A percentile compares a stretch with the other conserved stretches of the same genome.
phyloP scores from a whole-genome alignment of 805 yeast species.

The Suhomyces sp. region DNA sequence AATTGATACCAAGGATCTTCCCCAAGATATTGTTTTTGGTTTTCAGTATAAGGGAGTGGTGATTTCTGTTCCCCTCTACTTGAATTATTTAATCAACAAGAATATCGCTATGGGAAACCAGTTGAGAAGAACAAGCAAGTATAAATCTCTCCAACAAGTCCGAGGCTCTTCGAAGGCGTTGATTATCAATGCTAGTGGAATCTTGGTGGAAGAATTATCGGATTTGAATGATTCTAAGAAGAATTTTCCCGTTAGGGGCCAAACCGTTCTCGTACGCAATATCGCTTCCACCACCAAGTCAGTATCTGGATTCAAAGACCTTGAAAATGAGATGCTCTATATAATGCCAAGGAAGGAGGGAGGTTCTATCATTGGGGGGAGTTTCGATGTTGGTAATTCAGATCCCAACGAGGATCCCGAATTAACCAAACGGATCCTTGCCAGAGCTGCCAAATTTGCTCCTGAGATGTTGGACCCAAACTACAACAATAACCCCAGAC shows the following conservation, averaged over 20 bases:
- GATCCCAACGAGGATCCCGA: slow-evolving; percentile 34
- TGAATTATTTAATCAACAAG: slow-evolving; percentile 50
- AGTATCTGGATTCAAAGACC: slow-evolving; percentile 35
- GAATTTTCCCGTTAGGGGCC: slow-evolving; percentile 59
- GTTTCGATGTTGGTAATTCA: slow-evolving; percentile 21
- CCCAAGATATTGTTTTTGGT: slow-evolving; percentile 45
- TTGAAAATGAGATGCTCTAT: slow-evolving; percentile 49
- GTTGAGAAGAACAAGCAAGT: slow-evolving; percentile 38
- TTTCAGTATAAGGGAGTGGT: slow-evolving; percentile 53
- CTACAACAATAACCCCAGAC: slow-evolving; percentile 23
- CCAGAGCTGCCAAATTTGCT: slow-evolving; percentile 41
- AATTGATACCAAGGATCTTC: slow-evolving; percentile 36
- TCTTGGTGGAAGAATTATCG: slow-evolving; percentile 33
- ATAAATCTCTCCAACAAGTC: slow-evolving; percentile 51
- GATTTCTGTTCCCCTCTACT: slow-evolving; percentile 57
- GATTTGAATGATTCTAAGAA: slow-evolving; percentile 45
- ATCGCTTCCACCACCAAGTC: slow-evolving; percentile 26
- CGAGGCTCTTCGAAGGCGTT: slow-evolving; percentile 37
- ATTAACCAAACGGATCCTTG: slow-evolving; percentile 47
- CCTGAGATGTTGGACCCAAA: slow-evolving; percentile 38
- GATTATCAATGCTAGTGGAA: slow-evolving; percentile 60
- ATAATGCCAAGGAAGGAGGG: slow-evolving; percentile 74
- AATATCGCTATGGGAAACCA: slow-evolving; percentile 48
- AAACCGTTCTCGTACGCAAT: slow-evolving; percentile 53
- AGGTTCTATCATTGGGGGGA: slow-evolving; percentile 68